These are phyloP conservation scores for Cyclotella atomus DNA, from an alignment of 108 stramenopile genomes.

Conservation along the genomic window DNA sequence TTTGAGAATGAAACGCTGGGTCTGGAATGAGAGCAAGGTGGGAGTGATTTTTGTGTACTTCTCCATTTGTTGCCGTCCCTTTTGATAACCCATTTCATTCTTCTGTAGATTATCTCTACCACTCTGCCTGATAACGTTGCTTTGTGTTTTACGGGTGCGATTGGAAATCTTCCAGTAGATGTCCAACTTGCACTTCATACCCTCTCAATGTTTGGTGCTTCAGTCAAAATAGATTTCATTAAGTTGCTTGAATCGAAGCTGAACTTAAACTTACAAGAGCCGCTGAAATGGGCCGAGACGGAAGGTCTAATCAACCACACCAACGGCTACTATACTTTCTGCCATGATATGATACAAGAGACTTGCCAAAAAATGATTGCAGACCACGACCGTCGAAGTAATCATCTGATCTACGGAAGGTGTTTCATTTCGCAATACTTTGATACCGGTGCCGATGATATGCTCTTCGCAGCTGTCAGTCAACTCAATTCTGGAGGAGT, in stretches of 20 bases:
- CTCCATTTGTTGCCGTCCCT: too few relatives aligned
- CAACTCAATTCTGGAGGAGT: constrained; percentile 19
- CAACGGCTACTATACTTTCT: constrained; percentile 7
- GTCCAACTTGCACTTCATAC: constrained; percentile 11
- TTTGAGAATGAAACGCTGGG: constrained; percentile 16
- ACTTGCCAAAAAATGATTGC: constrained; percentile 24
- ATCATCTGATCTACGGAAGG: constrained; percentile 16
- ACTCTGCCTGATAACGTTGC: constrained; percentile 20
- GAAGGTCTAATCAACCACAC: constrained; percentile 16
- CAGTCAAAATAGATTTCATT: background rate
- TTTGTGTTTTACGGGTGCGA: constrained; percentile 1
- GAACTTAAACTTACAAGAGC: background rate
- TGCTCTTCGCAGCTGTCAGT: constrained; percentile 14
- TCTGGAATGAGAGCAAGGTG: constrained; percentile 18
- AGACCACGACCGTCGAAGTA: background rate
- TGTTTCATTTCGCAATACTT: background rate
- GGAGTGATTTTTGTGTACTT: too few relatives aligned
- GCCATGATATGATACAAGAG: constrained; percentile 28
- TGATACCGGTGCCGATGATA: background rate
- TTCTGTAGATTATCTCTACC: too few relatives aligned
- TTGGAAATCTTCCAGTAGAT: constrained; percentile 12
- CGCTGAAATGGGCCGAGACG: constrained; percentile 6
- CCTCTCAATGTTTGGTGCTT: constrained; percentile 19
- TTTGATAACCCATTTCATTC: too few relatives aligned
- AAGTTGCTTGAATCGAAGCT: constrained; percentile 13